Conservation (phyloP, 2,329 filamentous ascomycete species). For the Diatrype stigma region DNA sequence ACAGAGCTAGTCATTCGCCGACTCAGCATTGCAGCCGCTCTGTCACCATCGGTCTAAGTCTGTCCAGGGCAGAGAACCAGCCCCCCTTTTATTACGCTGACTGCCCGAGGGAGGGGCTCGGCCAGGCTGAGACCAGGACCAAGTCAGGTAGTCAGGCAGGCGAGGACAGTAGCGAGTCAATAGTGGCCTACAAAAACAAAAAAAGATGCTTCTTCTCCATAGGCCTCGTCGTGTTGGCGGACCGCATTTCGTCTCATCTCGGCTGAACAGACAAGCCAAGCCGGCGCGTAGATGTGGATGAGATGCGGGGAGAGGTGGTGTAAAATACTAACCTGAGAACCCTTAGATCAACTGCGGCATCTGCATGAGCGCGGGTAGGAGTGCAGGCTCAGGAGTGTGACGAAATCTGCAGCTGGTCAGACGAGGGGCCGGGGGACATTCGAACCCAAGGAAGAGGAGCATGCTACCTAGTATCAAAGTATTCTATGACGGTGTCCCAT, state of each 20-base stretch:
- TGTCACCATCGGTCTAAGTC: neutral
- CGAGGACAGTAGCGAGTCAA: no score
- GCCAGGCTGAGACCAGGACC: neutral
- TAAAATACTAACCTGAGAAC: neutral
- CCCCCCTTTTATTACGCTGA: neutral
- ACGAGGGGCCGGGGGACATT: neutral
- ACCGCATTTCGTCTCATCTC: neutral
- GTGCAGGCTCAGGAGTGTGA: neutral
- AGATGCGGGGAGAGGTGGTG: neutral
- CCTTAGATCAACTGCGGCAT: neutral
- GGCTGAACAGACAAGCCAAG: neutral
- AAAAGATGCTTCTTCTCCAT: neutral
- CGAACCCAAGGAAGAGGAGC: neutral
- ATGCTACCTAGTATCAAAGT: neutral
- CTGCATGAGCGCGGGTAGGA: conserved; percentile 1
- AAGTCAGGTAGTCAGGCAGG: no score
- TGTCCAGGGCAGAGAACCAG: neutral
- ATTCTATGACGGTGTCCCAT: neutral
- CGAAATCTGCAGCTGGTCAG: neutral
- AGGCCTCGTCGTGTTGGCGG: neutral
- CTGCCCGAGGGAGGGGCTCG: neutral
- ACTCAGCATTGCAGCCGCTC: conserved; percentile 1
- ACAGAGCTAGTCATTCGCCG: conserved; percentile 2
- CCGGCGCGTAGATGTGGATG: neutral
- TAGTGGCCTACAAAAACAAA: no score